Percentiles rank a stretch among this genome's conserved stretches.
These are phyloP conservation scores for fission yeast (Schizosaccharomyces pombe) DNA, from an alignment of 805 yeast genomes.

Conservation along the genomic window DNA sequence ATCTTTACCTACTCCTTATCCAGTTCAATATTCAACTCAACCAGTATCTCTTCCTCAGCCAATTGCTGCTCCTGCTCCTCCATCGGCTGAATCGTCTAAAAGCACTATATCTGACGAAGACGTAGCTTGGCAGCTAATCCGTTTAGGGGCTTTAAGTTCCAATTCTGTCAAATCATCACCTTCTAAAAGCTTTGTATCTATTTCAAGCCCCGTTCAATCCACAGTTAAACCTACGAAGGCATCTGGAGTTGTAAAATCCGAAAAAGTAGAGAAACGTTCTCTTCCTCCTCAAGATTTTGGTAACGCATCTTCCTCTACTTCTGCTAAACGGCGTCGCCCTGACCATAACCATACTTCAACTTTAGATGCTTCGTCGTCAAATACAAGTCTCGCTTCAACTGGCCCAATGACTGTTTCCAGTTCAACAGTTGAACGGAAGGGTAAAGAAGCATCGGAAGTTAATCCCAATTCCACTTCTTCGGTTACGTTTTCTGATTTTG, in stretches of 20 bases:
- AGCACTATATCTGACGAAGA: constrained; percentile 1
- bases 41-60: too few species aligned
- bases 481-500: not conserved
- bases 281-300: not conserved
- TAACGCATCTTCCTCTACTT: not conserved
- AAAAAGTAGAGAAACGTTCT: not conserved
- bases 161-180: not conserved
- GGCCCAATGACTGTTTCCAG: too few species aligned
- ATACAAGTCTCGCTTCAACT: too few species aligned
- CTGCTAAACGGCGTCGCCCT: not conserved
- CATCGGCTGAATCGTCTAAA: not conserved
- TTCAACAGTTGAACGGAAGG: too few species aligned
- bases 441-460: not conserved
- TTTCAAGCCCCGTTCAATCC: too few species aligned
- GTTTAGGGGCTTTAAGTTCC: constrained; percentile 2
- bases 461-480: not conserved
- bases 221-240: too few species aligned
- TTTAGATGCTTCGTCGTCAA: too few species aligned
- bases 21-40: too few species aligned
- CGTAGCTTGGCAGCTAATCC: constrained; percentile 4
- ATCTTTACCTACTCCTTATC: too few species aligned
- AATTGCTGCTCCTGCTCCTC: not conserved
- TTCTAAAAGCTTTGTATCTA: too few species aligned
- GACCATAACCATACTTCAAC: not conserved
- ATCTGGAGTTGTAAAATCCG: too few species aligned